Conservation (phyloP, 306 rosid species). For the Vachellia pachyceras region DNA sequence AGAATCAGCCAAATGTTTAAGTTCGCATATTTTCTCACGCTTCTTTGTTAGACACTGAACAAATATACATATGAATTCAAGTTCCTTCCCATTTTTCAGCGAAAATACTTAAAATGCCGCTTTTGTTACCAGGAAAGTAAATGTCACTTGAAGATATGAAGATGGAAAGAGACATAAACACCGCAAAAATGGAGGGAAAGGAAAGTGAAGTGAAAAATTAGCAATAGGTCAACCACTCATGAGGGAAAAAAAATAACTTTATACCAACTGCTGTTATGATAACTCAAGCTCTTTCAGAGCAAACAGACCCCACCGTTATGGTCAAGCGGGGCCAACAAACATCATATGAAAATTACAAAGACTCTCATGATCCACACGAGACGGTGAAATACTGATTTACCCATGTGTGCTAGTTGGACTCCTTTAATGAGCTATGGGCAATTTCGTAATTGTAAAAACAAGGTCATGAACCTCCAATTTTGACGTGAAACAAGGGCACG, state of each 20-base stretch:
- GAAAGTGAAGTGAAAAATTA: conserved; percentile 34
- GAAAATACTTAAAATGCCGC: not conserved
- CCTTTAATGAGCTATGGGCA: conserved; percentile 27
- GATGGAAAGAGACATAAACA: not conserved
- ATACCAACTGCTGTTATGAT: conserved; percentile 44
- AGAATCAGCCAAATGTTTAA: too few relatives aligned
- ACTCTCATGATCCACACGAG: conserved; percentile 32
- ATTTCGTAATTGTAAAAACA: conserved; percentile 34
- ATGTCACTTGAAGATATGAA: conserved; percentile 21
- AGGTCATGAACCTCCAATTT: conserved; percentile 50
- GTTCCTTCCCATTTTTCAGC: not conserved
- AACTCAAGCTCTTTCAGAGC: conserved; percentile 42
- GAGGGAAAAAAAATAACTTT: conserved; percentile 34
- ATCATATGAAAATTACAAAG: conserved; percentile 38
- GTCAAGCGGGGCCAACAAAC: conserved; percentile 51
- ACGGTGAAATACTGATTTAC: not conserved
- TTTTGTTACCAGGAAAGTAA: not conserved
- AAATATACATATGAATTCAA: not conserved
- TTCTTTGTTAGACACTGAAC: not conserved
- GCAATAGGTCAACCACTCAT: conserved; percentile 31
- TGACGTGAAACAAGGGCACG: conserved; percentile 75
- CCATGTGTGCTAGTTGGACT: not conserved
- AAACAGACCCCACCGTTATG: conserved; percentile 40
- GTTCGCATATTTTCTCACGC: not conserved
- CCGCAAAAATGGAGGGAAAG: conserved; percentile 14